Percentiles rank a stretch among this genome's conserved stretches.
These are phyloP conservation scores for Ephemerocybe angulata DNA, from an alignment of 768 basidiomycete species.

Conservation along the genomic window DNA sequence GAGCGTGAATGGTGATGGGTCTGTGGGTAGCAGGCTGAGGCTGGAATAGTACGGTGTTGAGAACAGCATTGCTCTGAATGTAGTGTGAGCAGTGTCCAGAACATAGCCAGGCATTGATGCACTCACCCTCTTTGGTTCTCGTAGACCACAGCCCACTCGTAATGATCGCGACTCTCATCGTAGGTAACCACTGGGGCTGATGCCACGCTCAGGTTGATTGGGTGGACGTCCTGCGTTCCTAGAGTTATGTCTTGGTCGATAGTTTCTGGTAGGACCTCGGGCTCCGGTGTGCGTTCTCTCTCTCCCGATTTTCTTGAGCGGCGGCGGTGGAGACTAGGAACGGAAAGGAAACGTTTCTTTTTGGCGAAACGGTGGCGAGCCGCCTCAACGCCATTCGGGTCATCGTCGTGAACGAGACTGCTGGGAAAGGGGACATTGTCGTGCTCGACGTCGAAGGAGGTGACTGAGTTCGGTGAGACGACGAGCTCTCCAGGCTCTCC, in stretches of 20 bases:
- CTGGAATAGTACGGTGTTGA: conserved; percentile 71
- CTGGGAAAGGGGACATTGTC: conserved; percentile 32
- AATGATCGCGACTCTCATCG: conserved; percentile 45
- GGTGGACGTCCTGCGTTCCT: neutral
- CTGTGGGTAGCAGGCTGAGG: conserved; percentile 63
- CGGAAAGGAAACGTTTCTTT: conserved; percentile 35
- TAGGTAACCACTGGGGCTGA: conserved; percentile 11
- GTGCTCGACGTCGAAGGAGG: neutral
- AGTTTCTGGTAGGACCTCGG: neutral
- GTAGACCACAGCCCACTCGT: conserved; percentile 75
- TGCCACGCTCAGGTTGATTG: conserved; percentile 2
- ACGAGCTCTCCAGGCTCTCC: neutral
- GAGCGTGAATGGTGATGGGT: conserved; percentile 71
- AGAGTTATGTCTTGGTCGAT: neutral
- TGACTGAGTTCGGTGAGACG: neutral
- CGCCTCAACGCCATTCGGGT: conserved; percentile 38
- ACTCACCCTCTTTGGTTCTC: conserved; percentile 82
- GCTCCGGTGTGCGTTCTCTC: neutral
- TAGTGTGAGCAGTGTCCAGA: conserved; percentile 47
- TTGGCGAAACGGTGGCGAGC: conserved; percentile 45
- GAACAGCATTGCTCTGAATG: conserved; percentile 69
- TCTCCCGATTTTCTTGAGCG: conserved; percentile 9
- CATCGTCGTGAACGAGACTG: conserved; percentile 37
- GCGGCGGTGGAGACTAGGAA: conserved; percentile 24
- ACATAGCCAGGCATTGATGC: conserved; percentile 7